These are phyloP conservation scores for Lumnitzera littorea DNA, from an alignment of 345 rosid genomes.

Conservation along the genomic window DNA sequence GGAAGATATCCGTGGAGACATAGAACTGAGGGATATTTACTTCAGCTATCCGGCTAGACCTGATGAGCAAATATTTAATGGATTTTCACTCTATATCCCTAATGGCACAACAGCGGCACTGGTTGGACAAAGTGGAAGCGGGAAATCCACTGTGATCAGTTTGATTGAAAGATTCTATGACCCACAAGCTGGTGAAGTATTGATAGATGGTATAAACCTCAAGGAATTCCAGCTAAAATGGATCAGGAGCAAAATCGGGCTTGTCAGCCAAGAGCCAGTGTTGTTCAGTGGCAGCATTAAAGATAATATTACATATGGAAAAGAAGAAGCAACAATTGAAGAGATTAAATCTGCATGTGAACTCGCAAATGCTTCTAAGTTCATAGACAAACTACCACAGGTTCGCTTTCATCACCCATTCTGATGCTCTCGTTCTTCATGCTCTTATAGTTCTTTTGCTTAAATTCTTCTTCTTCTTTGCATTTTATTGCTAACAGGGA, in stretches of 20 bases:
- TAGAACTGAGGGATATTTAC: constrained; percentile 24
- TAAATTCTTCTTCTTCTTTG: background rate
- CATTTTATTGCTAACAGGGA: constrained; percentile 18
- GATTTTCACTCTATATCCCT: constrained; percentile 26
- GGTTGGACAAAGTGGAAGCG: constrained; percentile 43
- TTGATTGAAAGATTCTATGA: constrained; percentile 34
- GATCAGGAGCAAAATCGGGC: constrained; percentile 28
- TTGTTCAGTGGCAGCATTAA: constrained; percentile 29
- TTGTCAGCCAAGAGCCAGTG: constrained; percentile 39
- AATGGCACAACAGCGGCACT: constrained; percentile 29
- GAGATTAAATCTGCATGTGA: constrained; percentile 28
- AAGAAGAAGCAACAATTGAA: constrained; percentile 24
- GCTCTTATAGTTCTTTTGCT: background rate
- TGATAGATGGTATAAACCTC: constrained; percentile 25
- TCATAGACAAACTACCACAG: constrained; percentile 34
- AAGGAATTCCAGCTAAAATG: constrained; percentile 33
- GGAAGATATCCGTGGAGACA: constrained; percentile 26
- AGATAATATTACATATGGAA: constrained; percentile 32
- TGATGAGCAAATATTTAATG: constrained; percentile 25
- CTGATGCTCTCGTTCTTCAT: too few relatives aligned
- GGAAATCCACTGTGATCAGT: constrained; percentile 36
- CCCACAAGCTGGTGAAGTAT: constrained; percentile 24
- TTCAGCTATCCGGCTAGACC: constrained; percentile 37
- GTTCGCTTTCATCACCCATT: background rate
- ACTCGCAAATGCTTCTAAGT: constrained; percentile 36